A percentile compares a stretch with the other conserved stretches of the same genome.
phyloP scores from a whole-genome alignment of 2,329 filamentous ascomycete genomes.

The Pseudocercospora pini-densiflorae region DNA sequence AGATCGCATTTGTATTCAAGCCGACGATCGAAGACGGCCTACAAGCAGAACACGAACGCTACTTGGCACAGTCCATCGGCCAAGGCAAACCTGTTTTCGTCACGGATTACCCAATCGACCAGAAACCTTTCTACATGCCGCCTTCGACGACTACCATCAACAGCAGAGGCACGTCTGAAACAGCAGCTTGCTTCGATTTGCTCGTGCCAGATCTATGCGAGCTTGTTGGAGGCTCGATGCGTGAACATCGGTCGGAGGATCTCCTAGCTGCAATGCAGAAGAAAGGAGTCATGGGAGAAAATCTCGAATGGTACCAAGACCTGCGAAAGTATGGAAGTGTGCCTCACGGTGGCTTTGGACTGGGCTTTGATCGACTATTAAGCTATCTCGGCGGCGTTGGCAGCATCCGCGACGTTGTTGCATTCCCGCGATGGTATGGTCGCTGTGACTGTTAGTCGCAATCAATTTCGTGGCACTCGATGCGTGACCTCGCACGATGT shows the following conservation, averaged over 20 bases:
- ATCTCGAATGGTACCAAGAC: conserved; percentile 83
- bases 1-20: conserved; percentile 65
- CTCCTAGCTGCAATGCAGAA: conserved; percentile 72
- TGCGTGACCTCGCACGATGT: neutral
- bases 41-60: conserved; percentile 91
- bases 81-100: conserved; percentile 78
- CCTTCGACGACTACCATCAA: conserved; percentile 48
- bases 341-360: conserved; percentile 86
- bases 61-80: conserved; percentile 72
- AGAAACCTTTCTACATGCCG: conserved; percentile 93
- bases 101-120: conserved; percentile 83
- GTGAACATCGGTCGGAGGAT: conserved; percentile 75
- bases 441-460: conserved; percentile 42
- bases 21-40: conserved; percentile 76
- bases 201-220: conserved; percentile 85
- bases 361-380: conserved; percentile 86
- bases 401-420: conserved; percentile 82
- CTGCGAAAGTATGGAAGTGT: conserved; percentile 88
- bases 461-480: neutral
- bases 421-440: conserved; percentile 76
- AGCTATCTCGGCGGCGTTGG: conserved; percentile 81
- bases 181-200: conserved; percentile 89
- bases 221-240: conserved; percentile 85
- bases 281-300: conserved; percentile 59
- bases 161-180: conserved; percentile 44